These are phyloP conservation scores for Fusarium liriodendri DNA, from an alignment of 2,329 filamentous ascomycete genomes.

Conservation along the genomic window DNA sequence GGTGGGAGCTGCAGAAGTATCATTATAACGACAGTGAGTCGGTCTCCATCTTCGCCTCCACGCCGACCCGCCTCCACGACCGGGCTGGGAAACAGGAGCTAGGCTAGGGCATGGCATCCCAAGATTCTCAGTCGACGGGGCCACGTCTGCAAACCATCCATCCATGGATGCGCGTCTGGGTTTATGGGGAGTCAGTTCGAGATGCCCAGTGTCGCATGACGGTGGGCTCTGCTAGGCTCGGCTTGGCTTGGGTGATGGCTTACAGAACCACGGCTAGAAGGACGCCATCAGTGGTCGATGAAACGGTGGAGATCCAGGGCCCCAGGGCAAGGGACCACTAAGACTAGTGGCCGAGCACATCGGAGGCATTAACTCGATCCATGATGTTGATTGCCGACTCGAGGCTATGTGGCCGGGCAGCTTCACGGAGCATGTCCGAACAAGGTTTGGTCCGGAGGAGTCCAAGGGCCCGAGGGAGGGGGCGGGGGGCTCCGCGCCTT, in stretches of 20 bases:
- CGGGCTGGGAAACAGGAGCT: conserved; percentile 14
- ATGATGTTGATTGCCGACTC: conserved; percentile 31
- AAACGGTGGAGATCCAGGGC: conserved; percentile 13
- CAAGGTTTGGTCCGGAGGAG: conserved; percentile 17
- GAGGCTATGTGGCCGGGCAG: conserved; percentile 23
- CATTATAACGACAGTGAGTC: conserved; percentile 33
- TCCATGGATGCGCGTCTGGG: conserved; percentile 7
- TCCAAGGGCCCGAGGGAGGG: neutral
- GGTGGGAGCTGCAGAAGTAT: conserved; percentile 21
- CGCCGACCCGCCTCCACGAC: conserved; percentile 32
- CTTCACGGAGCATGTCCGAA: conserved; percentile 21
- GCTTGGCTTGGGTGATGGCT: conserved; percentile 32
- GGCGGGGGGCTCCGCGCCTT: conserved; percentile 11
- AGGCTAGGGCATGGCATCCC: conserved; percentile 10
- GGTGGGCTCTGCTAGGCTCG: conserved; percentile 25
- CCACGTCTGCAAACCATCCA: conserved; percentile 4
- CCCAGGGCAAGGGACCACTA: conserved; percentile 4
- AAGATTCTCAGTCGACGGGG: conserved; percentile 19
- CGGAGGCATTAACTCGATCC: conserved; percentile 34
- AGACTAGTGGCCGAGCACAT: conserved; percentile 29
- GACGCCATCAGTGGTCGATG: conserved; percentile 23
- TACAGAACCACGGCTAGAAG: conserved; percentile 26
- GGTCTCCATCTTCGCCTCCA: conserved; percentile 23
- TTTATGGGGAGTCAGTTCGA: conserved; percentile 11
- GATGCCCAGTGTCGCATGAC: conserved; percentile 33